Percentiles rank a stretch among this genome's conserved stretches.
Evolutionary conservation across 129 eudicot species (phyloP).

Genomic region (Artemisia tridentata): DNA sequence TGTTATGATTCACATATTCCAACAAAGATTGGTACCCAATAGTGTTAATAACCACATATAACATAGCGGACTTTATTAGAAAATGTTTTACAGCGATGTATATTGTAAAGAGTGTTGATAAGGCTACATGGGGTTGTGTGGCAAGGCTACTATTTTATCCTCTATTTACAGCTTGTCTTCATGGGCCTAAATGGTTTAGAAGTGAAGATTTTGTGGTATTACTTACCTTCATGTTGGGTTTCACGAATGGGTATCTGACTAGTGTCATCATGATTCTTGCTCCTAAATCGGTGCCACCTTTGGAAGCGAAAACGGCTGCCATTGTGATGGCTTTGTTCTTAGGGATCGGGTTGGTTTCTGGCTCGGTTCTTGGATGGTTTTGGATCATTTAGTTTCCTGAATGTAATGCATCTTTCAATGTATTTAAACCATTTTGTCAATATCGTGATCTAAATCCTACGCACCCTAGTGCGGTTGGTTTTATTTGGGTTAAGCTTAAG

Average conservation of each 20-base stretch:
- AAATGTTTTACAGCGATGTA: constrained; percentile 51
- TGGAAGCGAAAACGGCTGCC: background rate
- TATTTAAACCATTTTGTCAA: background rate
- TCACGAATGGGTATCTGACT: too few species aligned
- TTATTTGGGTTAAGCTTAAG: too few species aligned
- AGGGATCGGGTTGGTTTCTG: background rate
- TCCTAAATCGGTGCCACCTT: too few species aligned
- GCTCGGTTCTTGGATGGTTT: background rate
- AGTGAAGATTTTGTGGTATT: too few species aligned
- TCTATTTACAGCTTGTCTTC: constrained; percentile 50
- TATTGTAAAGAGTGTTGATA: constrained; percentile 32
- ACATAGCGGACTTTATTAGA: constrained; percentile 57
- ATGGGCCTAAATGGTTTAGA: constrained; percentile 20
- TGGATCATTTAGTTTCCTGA: background rate
- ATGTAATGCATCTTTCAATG: background rate
- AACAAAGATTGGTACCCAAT: constrained; percentile 93
- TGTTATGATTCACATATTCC: too few species aligned
- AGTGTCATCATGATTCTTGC: too few species aligned
- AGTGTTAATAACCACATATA: constrained; percentile 55
- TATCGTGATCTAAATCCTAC: background rate
- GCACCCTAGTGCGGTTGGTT: too few species aligned
- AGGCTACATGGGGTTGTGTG: constrained; percentile 63
- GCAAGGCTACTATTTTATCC: constrained; percentile 56
- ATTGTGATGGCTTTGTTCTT: background rate
- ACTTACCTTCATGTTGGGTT: too few species aligned